A percentile compares a stretch with the other conserved stretches of the same genome.
phyloP scores from a whole-genome alignment of 2,329 filamentous ascomycete genomes.

The Simplicillium sp. region DNA sequence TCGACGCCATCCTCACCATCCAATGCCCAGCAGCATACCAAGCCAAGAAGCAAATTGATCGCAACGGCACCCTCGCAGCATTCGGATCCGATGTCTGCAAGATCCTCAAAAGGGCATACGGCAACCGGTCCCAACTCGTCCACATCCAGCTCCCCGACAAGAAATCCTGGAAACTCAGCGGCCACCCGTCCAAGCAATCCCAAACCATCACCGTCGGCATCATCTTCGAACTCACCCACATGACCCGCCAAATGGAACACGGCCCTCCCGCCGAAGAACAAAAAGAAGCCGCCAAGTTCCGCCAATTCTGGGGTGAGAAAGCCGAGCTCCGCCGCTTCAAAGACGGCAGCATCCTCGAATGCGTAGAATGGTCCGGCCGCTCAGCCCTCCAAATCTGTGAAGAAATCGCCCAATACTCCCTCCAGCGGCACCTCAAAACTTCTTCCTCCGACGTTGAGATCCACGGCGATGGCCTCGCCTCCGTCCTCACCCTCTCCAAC shows the following conservation, averaged over 20 bases:
- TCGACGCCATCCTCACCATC: slow-evolving; percentile 36
- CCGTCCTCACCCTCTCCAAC: slow-evolving; percentile 34
- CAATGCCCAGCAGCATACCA: slow-evolving; percentile 18
- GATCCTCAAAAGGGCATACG: slow-evolving; percentile 61
- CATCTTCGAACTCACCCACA: slow-evolving; percentile 62
- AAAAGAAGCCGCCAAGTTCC: slow-evolving; percentile 70
- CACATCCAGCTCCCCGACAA: slow-evolving; percentile 37
- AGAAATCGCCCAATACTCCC: slow-evolving; percentile 67
- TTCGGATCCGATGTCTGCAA: slow-evolving; percentile 51
- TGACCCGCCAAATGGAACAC: slow-evolving; percentile 71
- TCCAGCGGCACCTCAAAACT: slow-evolving; percentile 59
- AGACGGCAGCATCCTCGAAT: slow-evolving; percentile 89
- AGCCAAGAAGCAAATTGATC: slow-evolving; percentile 22
- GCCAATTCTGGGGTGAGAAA: slow-evolving; percentile 90
- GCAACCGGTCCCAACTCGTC: slow-evolving; percentile 63
- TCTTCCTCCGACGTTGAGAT: slow-evolving; percentile 42
- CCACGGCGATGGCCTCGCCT: slow-evolving; percentile 40
- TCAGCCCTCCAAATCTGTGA: slow-evolving; percentile 58
- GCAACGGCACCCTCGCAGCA: slow-evolving; percentile 31
- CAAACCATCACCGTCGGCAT: slow-evolving; percentile 53
- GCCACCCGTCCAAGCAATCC: slow-evolving; percentile 9
- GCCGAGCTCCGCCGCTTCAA: slow-evolving; percentile 90
- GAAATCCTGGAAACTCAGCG: slow-evolving; percentile 18
- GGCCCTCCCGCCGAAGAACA: slow-evolving; percentile 82
- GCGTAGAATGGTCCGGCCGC: slow-evolving; percentile 70